These are phyloP conservation scores for Stagonosporopsis rhizophila DNA, from an alignment of 2,329 filamentous ascomycete genomes.

Conservation along the genomic window DNA sequence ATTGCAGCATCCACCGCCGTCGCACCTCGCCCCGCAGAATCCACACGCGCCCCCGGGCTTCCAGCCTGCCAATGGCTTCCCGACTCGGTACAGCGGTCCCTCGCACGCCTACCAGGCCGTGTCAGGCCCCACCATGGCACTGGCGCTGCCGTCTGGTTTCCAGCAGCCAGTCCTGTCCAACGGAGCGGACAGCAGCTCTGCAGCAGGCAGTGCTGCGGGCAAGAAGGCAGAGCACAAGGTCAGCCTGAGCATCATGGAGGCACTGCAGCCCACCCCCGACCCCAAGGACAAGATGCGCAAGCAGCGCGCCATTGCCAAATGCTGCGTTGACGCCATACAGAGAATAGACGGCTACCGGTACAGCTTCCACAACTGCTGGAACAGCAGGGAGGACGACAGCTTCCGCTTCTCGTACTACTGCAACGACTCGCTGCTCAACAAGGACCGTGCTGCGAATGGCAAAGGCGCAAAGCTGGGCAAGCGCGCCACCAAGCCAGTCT, in stretches of 20 bases:
- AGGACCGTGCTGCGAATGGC: conserved; percentile 57
- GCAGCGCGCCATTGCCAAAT: conserved; percentile 57
- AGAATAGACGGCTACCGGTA: conserved; percentile 57
- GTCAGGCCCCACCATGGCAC: conserved; percentile 34
- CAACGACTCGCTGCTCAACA: conserved; percentile 60
- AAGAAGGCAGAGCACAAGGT: conserved; percentile 34
- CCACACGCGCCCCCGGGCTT: conserved; percentile 37
- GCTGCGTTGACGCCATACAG: conserved; percentile 54
- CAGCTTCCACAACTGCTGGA: conserved; percentile 60
- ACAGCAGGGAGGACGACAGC: conserved; percentile 55
- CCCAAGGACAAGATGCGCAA: conserved; percentile 53
- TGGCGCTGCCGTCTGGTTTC: conserved; percentile 32
- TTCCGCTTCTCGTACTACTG: conserved; percentile 59
- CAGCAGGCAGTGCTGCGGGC: neutral
- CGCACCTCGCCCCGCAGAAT: conserved; percentile 21
- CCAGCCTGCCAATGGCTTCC: conserved; percentile 33
- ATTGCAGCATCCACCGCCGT: neutral
- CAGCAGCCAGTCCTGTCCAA: conserved; percentile 3
- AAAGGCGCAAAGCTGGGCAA: conserved; percentile 49
- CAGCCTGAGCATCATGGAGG: conserved; percentile 46
- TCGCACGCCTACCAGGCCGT: conserved; percentile 32
- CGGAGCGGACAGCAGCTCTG: neutral
- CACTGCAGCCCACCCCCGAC: conserved; percentile 44
- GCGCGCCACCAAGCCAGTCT: conserved; percentile 54
- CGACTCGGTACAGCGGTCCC: conserved; percentile 1